Base-by-base conservation (phyloP, 768 basidiomycete species). In the Rhodotorula toruloides region DNA sequence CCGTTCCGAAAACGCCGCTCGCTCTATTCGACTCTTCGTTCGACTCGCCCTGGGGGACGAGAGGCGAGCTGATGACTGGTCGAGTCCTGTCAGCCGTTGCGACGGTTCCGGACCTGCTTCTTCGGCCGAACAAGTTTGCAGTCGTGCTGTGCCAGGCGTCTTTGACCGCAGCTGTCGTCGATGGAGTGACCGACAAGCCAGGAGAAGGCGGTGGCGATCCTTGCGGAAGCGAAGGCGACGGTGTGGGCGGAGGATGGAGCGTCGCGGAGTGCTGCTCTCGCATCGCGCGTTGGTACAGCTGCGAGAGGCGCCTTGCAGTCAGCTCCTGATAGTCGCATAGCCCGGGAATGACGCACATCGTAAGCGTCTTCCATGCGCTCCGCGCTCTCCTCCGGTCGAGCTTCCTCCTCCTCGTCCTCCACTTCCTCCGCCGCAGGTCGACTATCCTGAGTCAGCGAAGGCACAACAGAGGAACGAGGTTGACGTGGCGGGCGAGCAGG, bases 331-430 rank as follows among this genome's bases (percentile, higher is more conserved):
- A 11, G 21, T 21, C 25, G 5, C 2, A 36, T 16, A 12, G 22
- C 17, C 3, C 19, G 27, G 22, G 1, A 32, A 17, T 17, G 11
- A 43, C 68, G 31, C 47, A 65, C 68, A 12, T 71, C 70, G 58
- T 67, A 71, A 0, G 70, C 70, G 43, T 71, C 70, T 43, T 71
- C 70, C 65, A 71, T 66, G 27, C 65, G 48, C 31, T 71, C 70
- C 50, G 66, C 65, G 44, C 64, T 54, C 37, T 55, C 56, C 31
- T 63, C 63, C 14, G 58, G 44, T 27, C 60, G 44, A 10, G 52
- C 42, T 36, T 61, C 42, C 8, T 19, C 25, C n/a, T 53, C 54
- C 27, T 54, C 37, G 3, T 19, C 27, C 21, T 10, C 32, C 22
- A 42, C 54, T 22, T 62, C 44, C 27, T 58, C 61, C 21, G 49